A percentile compares a stretch with the other conserved stretches of the same genome.
Evolutionary conservation across 306 rosid genomes (phyloP).

Genomic region (Sechiopsis laciniata): DNA sequence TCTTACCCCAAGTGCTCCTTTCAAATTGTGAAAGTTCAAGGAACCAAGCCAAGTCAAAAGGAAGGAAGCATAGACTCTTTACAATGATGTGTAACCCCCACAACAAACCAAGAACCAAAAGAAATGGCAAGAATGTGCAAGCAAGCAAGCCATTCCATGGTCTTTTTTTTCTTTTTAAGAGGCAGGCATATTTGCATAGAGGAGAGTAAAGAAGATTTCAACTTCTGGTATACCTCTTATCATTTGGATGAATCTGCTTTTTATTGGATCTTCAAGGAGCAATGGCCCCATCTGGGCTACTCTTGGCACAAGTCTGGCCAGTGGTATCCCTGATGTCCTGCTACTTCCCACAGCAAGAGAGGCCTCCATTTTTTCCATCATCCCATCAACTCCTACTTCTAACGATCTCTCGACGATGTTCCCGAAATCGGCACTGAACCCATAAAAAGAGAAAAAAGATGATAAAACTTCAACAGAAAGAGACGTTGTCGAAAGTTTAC

Average conservation of each 20-base stretch:
- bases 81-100: constrained; percentile 14
- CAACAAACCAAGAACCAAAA: constrained; percentile 6
- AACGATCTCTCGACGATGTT: constrained; percentile 52
- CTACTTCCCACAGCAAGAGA: constrained; percentile 47
- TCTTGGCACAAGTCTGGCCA: constrained; percentile 69
- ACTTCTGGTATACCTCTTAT: constrained; percentile 56
- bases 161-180: constrained; percentile 22
- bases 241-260: constrained; percentile 57
- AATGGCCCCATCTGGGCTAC: constrained; percentile 66
- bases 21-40: constrained; percentile 26
- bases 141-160: not conserved
- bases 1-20: constrained; percentile 26
- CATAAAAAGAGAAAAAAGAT: not conserved
- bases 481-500: not conserved
- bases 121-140: constrained; percentile 17
- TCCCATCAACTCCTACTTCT: constrained; percentile 46
- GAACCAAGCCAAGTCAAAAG: constrained; percentile 7
- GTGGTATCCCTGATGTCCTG: constrained; percentile 45
- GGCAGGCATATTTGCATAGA: constrained; percentile 62
- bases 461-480: not conserved
- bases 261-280: constrained; percentile 61
- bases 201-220: constrained; percentile 72
- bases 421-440: constrained; percentile 64
- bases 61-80: constrained; percentile 1
- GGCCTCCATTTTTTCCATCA: constrained; percentile 49